A percentile compares a stretch with the other conserved stretches of the same genome.
Evolutionary conservation across 345 rosid genomes (phyloP).

Genomic region (Moringa oleifera): DNA sequence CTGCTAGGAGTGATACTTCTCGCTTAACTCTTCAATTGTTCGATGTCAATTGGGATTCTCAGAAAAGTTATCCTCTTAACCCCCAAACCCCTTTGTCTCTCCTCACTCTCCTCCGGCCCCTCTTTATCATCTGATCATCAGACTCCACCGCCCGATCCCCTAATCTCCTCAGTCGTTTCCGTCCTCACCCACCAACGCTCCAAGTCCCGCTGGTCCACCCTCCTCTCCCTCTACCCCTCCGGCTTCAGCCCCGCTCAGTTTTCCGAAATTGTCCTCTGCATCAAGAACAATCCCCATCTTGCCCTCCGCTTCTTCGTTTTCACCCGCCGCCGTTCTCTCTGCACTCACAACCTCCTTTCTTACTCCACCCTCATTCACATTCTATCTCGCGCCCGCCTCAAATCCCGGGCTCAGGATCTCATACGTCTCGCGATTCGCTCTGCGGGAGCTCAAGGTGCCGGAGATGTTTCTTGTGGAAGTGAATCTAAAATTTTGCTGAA

Average conservation of each 20-base stretch:
- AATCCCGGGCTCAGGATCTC: conserved; percentile 34
- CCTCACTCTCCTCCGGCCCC: conserved; percentile 16
- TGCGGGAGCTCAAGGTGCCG: conserved; percentile 7
- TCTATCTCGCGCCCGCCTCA: conserved; percentile 73
- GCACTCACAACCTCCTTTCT: conserved; percentile 48
- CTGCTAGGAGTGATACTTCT: neutral
- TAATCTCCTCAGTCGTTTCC: conserved; percentile 45
- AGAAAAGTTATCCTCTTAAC: conserved; percentile 10
- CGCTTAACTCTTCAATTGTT: conserved; percentile 1
- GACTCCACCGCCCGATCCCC: conserved; percentile 12
- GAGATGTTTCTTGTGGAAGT: neutral
- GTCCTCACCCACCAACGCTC: conserved; percentile 76
- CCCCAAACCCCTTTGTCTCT: conserved; percentile 16
- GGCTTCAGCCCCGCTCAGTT: conserved; percentile 56
- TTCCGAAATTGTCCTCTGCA: conserved; percentile 50
- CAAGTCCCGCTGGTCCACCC: conserved; percentile 73
- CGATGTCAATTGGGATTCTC: conserved; percentile 20
- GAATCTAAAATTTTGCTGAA: conserved; percentile 19
- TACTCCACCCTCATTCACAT: conserved; percentile 59
- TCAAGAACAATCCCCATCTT: conserved; percentile 59
- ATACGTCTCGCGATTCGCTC: conserved; percentile 46
- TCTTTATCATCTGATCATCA: conserved; percentile 28
- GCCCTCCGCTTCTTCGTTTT: conserved; percentile 68
- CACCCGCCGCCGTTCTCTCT: conserved; percentile 56
- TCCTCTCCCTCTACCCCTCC: conserved; percentile 50